Conservation (phyloP, 208 protist species). For the Leishmania tropica region DNA sequence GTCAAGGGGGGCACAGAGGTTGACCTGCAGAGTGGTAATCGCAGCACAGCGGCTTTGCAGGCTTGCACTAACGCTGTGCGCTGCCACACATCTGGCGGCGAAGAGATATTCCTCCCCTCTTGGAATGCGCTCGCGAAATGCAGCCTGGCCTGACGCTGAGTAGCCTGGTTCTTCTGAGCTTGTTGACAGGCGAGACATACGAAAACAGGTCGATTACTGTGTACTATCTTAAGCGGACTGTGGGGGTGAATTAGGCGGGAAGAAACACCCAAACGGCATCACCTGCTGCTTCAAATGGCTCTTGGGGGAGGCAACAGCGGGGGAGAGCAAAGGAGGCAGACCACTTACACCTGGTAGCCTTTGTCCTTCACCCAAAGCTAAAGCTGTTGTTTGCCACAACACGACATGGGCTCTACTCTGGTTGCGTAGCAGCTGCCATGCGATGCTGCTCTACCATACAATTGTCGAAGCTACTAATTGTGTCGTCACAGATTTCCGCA, state of each 20-base stretch:
- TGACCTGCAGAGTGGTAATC: background rate
- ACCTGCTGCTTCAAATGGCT: background rate
- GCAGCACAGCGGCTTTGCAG: too few relatives aligned
- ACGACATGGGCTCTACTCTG: slow-evolving; percentile 8
- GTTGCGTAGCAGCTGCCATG: slow-evolving; percentile 19
- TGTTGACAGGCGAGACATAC: background rate
- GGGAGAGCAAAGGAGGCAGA: background rate
- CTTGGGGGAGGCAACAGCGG: background rate
- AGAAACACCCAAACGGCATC: background rate
- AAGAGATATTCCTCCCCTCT: background rate
- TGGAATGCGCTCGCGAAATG: background rate
- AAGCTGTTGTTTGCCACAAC: background rate
- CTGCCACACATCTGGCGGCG: background rate
- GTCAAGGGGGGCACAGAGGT: background rate
- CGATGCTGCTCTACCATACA: slow-evolving; percentile 53
- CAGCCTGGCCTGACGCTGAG: background rate
- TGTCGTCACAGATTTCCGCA: slow-evolving; percentile 81
- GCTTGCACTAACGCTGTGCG: background rate
- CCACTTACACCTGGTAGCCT: background rate
- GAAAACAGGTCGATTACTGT: background rate
- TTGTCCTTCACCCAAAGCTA: background rate
- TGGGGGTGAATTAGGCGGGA: background rate
- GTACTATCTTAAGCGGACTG: slow-evolving; percentile 6
- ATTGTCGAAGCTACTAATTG: slow-evolving; percentile 73
- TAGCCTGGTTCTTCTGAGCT: background rate